Conservation (phyloP, 192 early-diverging fungal genomes). For the Podila epicladia region DNA sequence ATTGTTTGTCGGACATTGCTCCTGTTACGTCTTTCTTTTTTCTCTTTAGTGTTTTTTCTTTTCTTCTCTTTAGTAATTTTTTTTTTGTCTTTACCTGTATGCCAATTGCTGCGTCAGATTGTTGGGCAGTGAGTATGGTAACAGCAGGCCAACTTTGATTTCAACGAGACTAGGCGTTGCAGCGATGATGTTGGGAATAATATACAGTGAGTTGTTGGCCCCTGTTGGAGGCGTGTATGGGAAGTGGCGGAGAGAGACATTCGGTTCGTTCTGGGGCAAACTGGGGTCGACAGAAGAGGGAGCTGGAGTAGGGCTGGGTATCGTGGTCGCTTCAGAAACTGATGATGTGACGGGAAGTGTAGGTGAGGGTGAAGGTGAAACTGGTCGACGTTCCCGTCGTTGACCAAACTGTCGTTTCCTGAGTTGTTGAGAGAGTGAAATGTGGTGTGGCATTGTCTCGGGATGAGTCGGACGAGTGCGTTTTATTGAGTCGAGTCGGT, state of each 20-base stretch:
- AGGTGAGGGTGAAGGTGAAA: too few relatives aligned
- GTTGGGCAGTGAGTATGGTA: slow-evolving; percentile 36
- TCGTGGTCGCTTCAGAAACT: not conserved
- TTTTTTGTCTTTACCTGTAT: slow-evolving; percentile 27
- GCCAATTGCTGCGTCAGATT: slow-evolving; percentile 39
- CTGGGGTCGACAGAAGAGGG: not conserved
- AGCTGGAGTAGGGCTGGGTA: not conserved
- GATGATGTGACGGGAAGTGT: not conserved
- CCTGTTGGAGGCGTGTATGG: slow-evolving; percentile 35
- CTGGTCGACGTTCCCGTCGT: too few relatives aligned
- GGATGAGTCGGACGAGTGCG: too few relatives aligned
- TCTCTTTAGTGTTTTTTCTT: not conserved
- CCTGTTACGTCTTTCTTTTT: not conserved
- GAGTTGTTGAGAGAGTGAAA: too few relatives aligned
- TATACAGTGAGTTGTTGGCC: slow-evolving; percentile 27
- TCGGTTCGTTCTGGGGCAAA: slow-evolving; percentile 37
- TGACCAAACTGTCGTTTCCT: too few relatives aligned
- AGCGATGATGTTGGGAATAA: slow-evolving; percentile 25
- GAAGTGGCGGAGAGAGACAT: slow-evolving; percentile 19
- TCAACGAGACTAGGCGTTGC: slow-evolving; percentile 20
- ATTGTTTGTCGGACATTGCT: not conserved
- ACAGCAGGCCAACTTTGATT: slow-evolving; percentile 27
- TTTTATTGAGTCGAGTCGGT: too few relatives aligned
- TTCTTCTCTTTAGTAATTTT: not conserved
- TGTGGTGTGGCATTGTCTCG: too few relatives aligned